Percentiles rank a stretch among this genome's conserved stretches.
phyloP scores from a whole-genome alignment of 129 eudicot species.

The Smallanthus sonchifolius region DNA sequence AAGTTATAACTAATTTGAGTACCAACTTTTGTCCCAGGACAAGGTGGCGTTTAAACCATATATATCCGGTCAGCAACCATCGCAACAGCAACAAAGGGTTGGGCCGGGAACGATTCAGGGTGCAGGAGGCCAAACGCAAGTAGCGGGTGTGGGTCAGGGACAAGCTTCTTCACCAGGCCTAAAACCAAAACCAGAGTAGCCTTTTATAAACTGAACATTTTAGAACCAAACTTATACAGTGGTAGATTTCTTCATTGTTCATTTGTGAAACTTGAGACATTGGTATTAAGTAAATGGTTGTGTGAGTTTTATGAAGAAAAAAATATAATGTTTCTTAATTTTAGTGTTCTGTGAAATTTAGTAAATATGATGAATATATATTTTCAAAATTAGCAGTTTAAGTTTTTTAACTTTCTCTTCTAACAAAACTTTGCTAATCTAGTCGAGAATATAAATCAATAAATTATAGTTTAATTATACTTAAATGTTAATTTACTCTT shows the following conservation, averaged over 20 bases:
- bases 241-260: background rate
- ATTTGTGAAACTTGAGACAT: background rate
- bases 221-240: background rate
- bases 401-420: too few species aligned
- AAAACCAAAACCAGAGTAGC: conserved; percentile 44
- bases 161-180: conserved; percentile 47
- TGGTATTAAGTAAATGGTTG: background rate
- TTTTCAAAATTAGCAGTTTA: too few species aligned
- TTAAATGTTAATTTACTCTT: too few species aligned
- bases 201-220: conserved; percentile 22
- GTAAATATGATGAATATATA: too few species aligned
- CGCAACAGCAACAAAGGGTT: conserved; percentile 26
- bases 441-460: too few species aligned
- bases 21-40: conserved; percentile 30
- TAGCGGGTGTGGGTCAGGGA: conserved; percentile 48
- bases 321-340: too few species aligned
- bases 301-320: background rate
- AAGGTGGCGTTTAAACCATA: conserved; percentile 71
- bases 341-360: too few species aligned
- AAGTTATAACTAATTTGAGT: conserved; percentile 5
- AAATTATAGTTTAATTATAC: too few species aligned
- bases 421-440: too few species aligned
- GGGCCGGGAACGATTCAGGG: conserved; percentile 49
- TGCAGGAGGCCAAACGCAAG: conserved; percentile 49
- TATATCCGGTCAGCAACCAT: conserved; percentile 46